Conservation (phyloP, 164 flowering plant genomes). For the Tinospora cordifolia region DNA sequence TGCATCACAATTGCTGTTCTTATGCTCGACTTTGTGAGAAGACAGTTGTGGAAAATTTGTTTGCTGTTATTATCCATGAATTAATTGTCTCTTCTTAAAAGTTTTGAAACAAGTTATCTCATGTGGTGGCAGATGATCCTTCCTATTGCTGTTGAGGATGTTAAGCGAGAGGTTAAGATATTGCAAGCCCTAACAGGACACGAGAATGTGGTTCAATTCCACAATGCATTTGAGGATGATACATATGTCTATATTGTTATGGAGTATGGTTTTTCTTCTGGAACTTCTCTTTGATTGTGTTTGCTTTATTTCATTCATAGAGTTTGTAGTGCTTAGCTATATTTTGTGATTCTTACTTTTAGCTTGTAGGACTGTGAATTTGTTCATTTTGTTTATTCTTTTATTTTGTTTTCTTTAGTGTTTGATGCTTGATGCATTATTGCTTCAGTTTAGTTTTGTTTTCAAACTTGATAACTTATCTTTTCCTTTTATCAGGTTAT, state of each 20-base stretch:
- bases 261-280: conserved; percentile 57
- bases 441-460: neutral
- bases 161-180: conserved; percentile 94
- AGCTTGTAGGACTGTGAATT: neutral
- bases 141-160: conserved; percentile 97
- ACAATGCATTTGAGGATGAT: conserved; percentile 89
- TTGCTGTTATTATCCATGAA: neutral
- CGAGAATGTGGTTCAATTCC: conserved; percentile 91
- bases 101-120: conserved; percentile 8
- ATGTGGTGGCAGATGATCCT: conserved; percentile 75
- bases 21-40: neutral
- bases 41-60: neutral
- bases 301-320: neutral
- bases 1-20: neutral
- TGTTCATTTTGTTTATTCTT: neutral
- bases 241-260: conserved; percentile 83
- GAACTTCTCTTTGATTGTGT: neutral
- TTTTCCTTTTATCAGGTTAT: conserved; percentile 49
- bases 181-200: conserved; percentile 78
- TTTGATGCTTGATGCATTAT: neutral
- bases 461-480: neutral
- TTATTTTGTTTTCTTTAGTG: neutral
- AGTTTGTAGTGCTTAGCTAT: neutral
- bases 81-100: neutral
- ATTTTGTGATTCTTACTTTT: neutral